Conservation (phyloP, 2,329 filamentous ascomycete species). For the Calonectria fujianensis region DNA sequence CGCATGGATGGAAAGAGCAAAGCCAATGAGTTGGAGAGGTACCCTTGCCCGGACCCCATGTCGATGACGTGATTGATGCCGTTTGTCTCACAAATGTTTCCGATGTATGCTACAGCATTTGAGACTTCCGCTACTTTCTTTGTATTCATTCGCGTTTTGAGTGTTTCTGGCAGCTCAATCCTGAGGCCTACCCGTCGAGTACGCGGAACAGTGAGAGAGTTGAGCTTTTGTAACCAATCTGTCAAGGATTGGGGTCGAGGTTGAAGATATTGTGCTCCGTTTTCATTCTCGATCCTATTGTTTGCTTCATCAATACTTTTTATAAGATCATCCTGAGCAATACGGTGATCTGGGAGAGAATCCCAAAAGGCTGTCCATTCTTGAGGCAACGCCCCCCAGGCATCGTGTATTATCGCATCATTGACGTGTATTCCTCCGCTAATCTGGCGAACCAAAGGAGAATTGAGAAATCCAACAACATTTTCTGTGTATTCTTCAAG, state of each 20-base stretch:
- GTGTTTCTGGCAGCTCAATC: constrained; percentile 46
- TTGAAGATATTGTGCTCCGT: background rate
- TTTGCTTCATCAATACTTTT: constrained; percentile 26
- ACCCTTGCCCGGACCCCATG: constrained; percentile 57
- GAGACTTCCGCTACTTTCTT: constrained; percentile 59
- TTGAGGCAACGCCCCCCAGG: constrained; percentile 55
- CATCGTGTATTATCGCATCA: constrained; percentile 56
- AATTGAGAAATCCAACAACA: constrained; percentile 50
- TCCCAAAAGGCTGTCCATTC: constrained; percentile 59
- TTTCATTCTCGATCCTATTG: constrained; percentile 50
- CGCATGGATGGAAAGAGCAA: constrained; percentile 54
- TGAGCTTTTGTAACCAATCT: constrained; percentile 50
- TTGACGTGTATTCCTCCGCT: constrained; percentile 61
- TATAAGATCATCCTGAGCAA: constrained; percentile 57
- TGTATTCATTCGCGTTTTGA: constrained; percentile 55
- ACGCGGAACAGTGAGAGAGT: constrained; percentile 52
- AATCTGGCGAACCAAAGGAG: constrained; percentile 57
- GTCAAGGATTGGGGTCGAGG: constrained; percentile 49
- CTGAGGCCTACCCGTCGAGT: constrained; percentile 43
- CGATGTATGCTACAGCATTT: constrained; percentile 53
- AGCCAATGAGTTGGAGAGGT: constrained; percentile 56
- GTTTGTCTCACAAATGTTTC: constrained; percentile 48
- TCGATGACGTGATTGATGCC: constrained; percentile 54
- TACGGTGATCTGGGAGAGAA: constrained; percentile 54
- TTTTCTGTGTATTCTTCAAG: constrained; percentile 50